These are phyloP conservation scores for Calycina herbarum DNA, from an alignment of 2,329 filamentous ascomycete genomes.

Conservation along the genomic window DNA sequence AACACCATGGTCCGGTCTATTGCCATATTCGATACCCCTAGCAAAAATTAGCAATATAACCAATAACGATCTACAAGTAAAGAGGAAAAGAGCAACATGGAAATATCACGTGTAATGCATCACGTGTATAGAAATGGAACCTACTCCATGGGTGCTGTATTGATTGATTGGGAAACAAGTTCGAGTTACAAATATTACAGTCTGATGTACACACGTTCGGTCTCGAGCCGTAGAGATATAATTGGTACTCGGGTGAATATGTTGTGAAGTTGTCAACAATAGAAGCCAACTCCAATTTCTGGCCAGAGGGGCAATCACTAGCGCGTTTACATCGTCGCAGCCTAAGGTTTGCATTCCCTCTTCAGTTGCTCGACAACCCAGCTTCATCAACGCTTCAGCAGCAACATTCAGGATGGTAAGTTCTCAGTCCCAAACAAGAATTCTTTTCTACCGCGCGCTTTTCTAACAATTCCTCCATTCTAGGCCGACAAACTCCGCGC, in stretches of 20 bases:
- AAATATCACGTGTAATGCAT: constrained; percentile 14
- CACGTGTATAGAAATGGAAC: constrained; percentile 13
- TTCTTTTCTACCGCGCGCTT: background rate
- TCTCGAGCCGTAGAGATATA: background rate
- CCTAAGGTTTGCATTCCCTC: background rate
- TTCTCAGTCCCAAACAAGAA: background rate
- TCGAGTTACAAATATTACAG: background rate
- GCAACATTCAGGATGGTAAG: constrained; percentile 25
- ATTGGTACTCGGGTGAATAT: background rate
- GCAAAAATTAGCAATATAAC: background rate
- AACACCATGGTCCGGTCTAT: background rate
- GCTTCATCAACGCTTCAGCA: background rate
- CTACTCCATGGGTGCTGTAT: background rate
- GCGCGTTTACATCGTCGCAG: background rate
- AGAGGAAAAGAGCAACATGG: background rate
- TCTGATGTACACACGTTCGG: background rate
- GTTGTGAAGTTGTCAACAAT: background rate
- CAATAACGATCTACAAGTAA: background rate
- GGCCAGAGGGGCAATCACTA: background rate
- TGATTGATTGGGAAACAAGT: background rate
- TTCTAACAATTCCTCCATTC: background rate
- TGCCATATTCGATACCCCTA: background rate
- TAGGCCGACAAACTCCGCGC: constrained; percentile 97
- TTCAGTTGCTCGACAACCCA: background rate
- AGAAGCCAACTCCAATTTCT: background rate